These are phyloP conservation scores for Brassica incana DNA, from an alignment of 345 rosid genomes.

Conservation along the genomic window DNA sequence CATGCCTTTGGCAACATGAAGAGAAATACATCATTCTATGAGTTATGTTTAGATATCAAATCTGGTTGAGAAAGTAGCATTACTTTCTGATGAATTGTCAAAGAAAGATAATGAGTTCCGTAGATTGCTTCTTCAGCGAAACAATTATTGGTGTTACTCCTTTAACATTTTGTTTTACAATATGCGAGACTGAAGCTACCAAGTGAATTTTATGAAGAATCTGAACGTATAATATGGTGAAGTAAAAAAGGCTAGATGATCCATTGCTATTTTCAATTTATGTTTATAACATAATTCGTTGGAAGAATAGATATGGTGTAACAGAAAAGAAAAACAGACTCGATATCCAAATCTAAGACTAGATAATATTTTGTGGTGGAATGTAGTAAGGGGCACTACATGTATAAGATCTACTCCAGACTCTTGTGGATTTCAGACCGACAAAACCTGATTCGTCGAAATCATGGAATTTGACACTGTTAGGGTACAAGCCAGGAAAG, in stretches of 20 bases:
- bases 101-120: background rate
- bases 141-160: slow-evolving; percentile 2
- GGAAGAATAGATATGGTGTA: background rate
- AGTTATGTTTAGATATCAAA: background rate
- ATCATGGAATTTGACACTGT: background rate
- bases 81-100: background rate
- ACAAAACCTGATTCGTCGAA: background rate
- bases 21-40: too few relatives aligned
- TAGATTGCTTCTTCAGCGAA: background rate
- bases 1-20: too few relatives aligned
- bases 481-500: background rate
- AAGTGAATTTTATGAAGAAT: background rate
- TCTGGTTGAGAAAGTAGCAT: background rate
- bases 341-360: background rate
- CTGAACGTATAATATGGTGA: background rate
- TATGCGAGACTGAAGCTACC: background rate
- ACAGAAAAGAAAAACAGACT: too few relatives aligned
- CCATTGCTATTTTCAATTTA: background rate
- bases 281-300: background rate
- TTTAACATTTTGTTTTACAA: background rate
- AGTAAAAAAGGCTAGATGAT: background rate
- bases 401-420: background rate
- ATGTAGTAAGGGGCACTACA: background rate
- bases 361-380: too few relatives aligned
- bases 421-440: background rate